These are phyloP conservation scores for Heliosperma pusillum DNA, from an alignment of 148 eudicot genomes.

Conservation along the genomic window DNA sequence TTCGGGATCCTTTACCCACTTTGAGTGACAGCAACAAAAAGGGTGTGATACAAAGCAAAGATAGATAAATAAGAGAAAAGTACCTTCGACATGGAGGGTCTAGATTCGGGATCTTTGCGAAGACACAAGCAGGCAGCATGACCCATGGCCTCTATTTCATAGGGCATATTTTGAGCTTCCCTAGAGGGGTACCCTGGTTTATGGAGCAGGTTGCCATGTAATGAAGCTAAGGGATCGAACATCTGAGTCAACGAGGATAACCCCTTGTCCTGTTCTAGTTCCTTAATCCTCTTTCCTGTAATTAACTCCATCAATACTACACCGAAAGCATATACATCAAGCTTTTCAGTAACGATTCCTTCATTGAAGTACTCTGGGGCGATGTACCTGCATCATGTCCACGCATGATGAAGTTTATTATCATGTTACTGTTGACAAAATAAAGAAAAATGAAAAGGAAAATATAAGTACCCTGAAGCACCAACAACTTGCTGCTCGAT, in stretches of 20 bases:
- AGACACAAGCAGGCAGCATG: constrained; percentile 82
- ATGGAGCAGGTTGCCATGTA: constrained; percentile 33
- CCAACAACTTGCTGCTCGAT: constrained; percentile 55
- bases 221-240: constrained; percentile 38
- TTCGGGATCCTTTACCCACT: too few relatives aligned
- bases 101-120: constrained; percentile 66
- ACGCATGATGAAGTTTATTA: neutral
- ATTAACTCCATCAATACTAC: constrained; percentile 69
- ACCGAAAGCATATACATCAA: constrained; percentile 82
- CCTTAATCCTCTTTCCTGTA: constrained; percentile 51
- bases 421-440: neutral
- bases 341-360: constrained; percentile 62
- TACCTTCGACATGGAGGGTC: constrained; percentile 97
- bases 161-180: constrained; percentile 45
- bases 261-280: constrained; percentile 39
- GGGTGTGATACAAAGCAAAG: too few relatives aligned
- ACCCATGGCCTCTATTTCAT: constrained; percentile 62
- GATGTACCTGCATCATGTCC: constrained; percentile 49
- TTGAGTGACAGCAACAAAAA: too few relatives aligned
- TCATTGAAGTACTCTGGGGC: constrained; percentile 75
- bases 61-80: neutral
- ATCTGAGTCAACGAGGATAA: constrained; percentile 38
- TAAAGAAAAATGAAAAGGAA: neutral
- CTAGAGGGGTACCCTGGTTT: constrained; percentile 37
- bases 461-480: constrained; percentile 57